phyloP scores from a whole-genome alignment of 495 filamentous ascomycete genomes.

The Penicillium diatomitis region DNA sequence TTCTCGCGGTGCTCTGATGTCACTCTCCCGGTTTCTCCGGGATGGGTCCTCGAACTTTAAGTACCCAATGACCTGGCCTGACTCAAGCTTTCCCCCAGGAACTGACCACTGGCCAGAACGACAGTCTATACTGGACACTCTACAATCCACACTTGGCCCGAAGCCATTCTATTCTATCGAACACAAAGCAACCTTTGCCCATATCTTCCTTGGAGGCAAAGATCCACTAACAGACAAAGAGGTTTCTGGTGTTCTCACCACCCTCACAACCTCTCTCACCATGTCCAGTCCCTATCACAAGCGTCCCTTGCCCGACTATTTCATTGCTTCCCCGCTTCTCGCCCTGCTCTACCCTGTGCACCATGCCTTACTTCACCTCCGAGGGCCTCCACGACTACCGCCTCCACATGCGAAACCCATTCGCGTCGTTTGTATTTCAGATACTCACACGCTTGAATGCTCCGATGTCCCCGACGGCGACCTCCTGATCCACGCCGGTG shows the following conservation, averaged over 20 bases:
- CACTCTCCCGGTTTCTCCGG: too few species aligned
- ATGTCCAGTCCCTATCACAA: slow-evolving; percentile 41
- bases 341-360: slow-evolving; percentile 48
- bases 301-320: slow-evolving; percentile 35
- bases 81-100: too few species aligned
- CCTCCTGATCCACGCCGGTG: slow-evolving; percentile 82
- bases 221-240: too few species aligned
- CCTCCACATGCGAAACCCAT: slow-evolving; percentile 46
- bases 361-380: slow-evolving; percentile 51
- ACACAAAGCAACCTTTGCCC: too few species aligned
- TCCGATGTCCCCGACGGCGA: slow-evolving; percentile 64
- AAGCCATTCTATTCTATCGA: too few species aligned
- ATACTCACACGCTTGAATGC: slow-evolving; percentile 69
- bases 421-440: slow-evolving; percentile 78
- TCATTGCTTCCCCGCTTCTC: slow-evolving; percentile 41
- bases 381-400: slow-evolving; percentile 48
- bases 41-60: too few species aligned
- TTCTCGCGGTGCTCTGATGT: too few species aligned
- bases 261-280: neutral
- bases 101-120: too few species aligned
- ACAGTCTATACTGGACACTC: too few species aligned
- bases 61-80: too few species aligned
- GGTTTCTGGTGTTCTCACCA: neutral
- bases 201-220: too few species aligned
- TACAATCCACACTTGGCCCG: too few species aligned